phyloP scores from a whole-genome alignment of 2,329 filamentous ascomycete species.

The Monosporascus sp. region DNA sequence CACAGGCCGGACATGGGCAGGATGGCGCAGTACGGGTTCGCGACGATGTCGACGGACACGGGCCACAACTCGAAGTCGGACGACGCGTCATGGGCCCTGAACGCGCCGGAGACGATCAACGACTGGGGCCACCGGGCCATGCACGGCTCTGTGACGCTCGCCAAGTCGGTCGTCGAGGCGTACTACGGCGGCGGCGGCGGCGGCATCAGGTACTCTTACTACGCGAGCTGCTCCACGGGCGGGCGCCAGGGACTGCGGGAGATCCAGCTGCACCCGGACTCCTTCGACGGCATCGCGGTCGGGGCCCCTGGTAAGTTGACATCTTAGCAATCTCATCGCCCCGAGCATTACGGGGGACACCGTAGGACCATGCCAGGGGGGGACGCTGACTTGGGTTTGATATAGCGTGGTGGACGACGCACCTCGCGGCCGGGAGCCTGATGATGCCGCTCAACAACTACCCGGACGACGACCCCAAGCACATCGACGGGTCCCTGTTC shows the following conservation, averaged over 20 bases:
- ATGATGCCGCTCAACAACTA: slow-evolving; percentile 15
- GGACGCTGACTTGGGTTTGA: no score
- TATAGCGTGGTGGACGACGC: slow-evolving; percentile 22
- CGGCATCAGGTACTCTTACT: slow-evolving; percentile 39
- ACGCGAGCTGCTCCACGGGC: slow-evolving; percentile 48
- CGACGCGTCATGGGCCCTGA: slow-evolving; percentile 22
- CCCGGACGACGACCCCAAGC: slow-evolving; percentile 26
- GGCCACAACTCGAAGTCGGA: slow-evolving; percentile 23
- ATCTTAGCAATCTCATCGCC: background rate
- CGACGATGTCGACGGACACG: slow-evolving; percentile 26
- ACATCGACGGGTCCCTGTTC: slow-evolving; percentile 18
- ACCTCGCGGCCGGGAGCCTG: slow-evolving; percentile 19
- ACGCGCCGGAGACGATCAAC: slow-evolving; percentile 18
- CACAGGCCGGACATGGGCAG: slow-evolving; percentile 14
- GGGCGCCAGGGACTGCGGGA: slow-evolving; percentile 48
- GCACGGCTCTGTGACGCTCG: slow-evolving; percentile 29
- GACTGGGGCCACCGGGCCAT: slow-evolving; percentile 17
- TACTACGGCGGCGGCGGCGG: slow-evolving; percentile 33
- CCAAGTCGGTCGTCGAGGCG: slow-evolving; percentile 37
- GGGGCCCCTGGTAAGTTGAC: slow-evolving; percentile 20
- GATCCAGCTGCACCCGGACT: slow-evolving; percentile 33
- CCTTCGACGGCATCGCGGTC: slow-evolving; percentile 46
- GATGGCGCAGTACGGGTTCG: slow-evolving; percentile 24
- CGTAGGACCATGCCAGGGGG: background rate
- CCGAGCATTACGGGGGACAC: background rate